Evolutionary conservation across 495 filamentous ascomycete species (phyloP).

Genomic region (Talaromyces borbonicus): DNA sequence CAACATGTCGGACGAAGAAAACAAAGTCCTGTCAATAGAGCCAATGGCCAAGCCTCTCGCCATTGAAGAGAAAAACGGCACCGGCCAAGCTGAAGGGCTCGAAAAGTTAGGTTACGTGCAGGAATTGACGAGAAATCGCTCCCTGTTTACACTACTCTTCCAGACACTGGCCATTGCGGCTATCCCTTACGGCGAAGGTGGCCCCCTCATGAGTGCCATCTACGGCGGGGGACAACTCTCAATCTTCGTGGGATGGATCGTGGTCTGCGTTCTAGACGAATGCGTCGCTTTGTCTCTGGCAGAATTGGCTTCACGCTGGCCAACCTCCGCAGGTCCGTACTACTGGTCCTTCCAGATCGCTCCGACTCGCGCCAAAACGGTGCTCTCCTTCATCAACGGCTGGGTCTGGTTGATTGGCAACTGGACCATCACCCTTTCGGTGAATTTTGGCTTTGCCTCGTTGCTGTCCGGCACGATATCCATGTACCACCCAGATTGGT

Average conservation of each 20-base stretch:
- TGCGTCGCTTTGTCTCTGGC: conserved; percentile 34
- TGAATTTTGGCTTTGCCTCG: conserved; percentile 58
- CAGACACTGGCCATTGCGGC: conserved; percentile 30
- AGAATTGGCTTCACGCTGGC: conserved; percentile 40
- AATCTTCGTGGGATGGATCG: conserved; percentile 35
- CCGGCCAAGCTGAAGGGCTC: conserved; percentile 14
- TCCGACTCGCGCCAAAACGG: conserved; percentile 15
- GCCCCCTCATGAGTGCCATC: conserved; percentile 32
- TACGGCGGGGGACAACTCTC: conserved; percentile 33
- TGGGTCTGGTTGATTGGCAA: conserved; percentile 62
- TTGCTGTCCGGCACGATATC: conserved; percentile 46
- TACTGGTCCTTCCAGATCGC: conserved; percentile 40
- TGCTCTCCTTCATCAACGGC: conserved; percentile 54
- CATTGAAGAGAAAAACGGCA: background rate
- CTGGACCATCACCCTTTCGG: conserved; percentile 58
- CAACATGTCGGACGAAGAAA: conserved; percentile 2
- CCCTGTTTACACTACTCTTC: conserved; percentile 27
- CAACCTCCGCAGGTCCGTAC: conserved; percentile 40
- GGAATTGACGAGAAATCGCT: conserved; percentile 30
- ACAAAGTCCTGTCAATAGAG: background rate
- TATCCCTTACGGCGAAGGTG: conserved; percentile 39
- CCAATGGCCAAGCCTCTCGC: background rate
- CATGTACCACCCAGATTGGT: conserved; percentile 47
- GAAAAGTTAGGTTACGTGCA: conserved; percentile 28
- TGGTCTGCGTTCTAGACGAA: conserved; percentile 27